Evolutionary conservation across 2,329 filamentous ascomycete genomes (phyloP).

Genomic region (Aspergillus pseudonomiae): DNA sequence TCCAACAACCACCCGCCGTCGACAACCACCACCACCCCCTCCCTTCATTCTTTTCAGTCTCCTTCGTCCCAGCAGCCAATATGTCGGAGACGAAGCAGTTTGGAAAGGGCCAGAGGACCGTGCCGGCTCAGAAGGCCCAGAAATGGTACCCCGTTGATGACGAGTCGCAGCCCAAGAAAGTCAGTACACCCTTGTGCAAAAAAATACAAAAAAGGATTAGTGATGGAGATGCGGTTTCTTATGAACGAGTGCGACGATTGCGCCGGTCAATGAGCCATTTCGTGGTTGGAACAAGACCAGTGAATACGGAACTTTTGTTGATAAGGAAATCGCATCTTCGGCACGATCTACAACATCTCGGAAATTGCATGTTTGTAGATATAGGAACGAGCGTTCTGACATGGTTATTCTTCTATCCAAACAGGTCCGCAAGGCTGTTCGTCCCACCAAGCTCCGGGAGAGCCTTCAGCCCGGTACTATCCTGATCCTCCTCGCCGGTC

Average conservation of each 20-base stretch:
- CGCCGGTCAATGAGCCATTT: conserved; percentile 25
- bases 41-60: conserved; percentile 37
- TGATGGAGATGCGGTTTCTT: conserved; percentile 31
- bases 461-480: conserved; percentile 92
- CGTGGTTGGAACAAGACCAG: conserved; percentile 23
- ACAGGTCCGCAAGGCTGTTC: conserved; percentile 93
- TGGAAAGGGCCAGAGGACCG: conserved; percentile 91
- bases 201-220: conserved; percentile 17
- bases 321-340: conserved; percentile 29
- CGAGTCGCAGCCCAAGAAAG: conserved; percentile 86
- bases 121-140: conserved; percentile 90
- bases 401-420: conserved; percentile 26
- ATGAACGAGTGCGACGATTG: conserved; percentile 36
- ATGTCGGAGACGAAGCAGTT: conserved; percentile 86
- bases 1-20: conserved; percentile 46
- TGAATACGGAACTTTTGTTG: conserved; percentile 25
- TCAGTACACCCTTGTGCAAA: conserved; percentile 60
- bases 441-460: conserved; percentile 81
- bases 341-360: conserved; percentile 7
- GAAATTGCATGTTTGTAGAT: conserved; percentile 6
- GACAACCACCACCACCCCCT: conserved; percentile 43
- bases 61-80: conserved; percentile 52
- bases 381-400: conserved; percentile 25
- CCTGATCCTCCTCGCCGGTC: conserved; percentile 98
- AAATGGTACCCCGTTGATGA: conserved; percentile 99